These are phyloP conservation scores for Ganoderma meredithae DNA, from an alignment of 1,284 basidiomycete genomes.

Conservation along the genomic window DNA sequence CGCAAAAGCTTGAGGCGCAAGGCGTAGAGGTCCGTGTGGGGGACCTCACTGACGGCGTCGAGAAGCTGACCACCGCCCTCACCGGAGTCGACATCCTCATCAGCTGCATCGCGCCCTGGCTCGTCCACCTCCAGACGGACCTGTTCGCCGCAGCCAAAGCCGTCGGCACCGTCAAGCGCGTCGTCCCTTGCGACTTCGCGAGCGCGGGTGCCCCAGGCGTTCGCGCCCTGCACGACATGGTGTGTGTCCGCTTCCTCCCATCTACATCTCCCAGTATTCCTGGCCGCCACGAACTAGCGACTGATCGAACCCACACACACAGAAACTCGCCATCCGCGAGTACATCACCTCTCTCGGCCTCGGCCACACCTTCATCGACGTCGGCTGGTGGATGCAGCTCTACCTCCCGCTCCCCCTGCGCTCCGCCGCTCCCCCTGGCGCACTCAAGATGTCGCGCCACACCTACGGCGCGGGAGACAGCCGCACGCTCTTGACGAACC, in stretches of 20 bases:
- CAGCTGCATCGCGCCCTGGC: conserved; percentile 19
- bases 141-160: conserved; percentile 32
- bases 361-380: conserved; percentile 37
- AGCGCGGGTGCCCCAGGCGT: conserved; percentile 21
- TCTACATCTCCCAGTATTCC: not conserved
- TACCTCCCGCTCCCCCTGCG: conserved; percentile 23
- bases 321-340: conserved; percentile 36
- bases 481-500: conserved; percentile 30
- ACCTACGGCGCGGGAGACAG: conserved; percentile 26
- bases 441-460: conserved; percentile 7
- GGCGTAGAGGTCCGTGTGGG: conserved; percentile 32
- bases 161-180: conserved; percentile 23
- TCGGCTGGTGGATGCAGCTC: conserved; percentile 39
- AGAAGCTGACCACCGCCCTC: conserved; percentile 25
- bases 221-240: conserved; percentile 23
- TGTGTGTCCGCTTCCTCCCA: conserved; percentile 7
- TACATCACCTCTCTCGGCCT: conserved; percentile 27
- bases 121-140: conserved; percentile 27
- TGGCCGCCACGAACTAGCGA: no score
- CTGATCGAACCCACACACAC: not conserved
- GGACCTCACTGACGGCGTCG: conserved; percentile 26
- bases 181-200: conserved; percentile 29
- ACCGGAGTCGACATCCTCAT: conserved; percentile 30
- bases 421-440: not conserved
- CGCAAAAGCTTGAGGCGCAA: conserved; percentile 15